Base-by-base conservation (phyloP, 2,329 filamentous ascomycete species). In the Cryphonectria nitschkei region DNA sequence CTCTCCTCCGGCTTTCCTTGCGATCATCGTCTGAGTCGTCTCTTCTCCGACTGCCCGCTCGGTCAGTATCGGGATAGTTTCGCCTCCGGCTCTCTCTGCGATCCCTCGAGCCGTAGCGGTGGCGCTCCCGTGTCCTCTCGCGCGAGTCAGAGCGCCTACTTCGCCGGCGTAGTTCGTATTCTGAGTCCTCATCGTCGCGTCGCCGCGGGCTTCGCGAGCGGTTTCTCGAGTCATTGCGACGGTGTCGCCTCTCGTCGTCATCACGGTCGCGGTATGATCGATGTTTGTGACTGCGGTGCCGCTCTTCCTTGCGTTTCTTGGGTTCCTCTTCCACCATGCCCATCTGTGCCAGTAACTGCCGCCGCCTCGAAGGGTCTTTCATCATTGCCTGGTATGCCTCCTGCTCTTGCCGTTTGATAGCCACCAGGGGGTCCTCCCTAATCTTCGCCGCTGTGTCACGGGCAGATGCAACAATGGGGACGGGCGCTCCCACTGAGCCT, bases 331-430 rank as follows among this genome's bases (percentile, higher is more conserved):
- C 85, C 0, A 81, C 83, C 61, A 88, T 84, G 0, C 89, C 89
- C 81, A 90, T 89, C 13, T 87, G 85, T 0, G 87, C 86, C 37
- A 96, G 84, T 43, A 97, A 79, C 77, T 93, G 89, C 71, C 87
- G 84, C 74, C 91, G 85, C 82, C 88, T 90, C 73, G 88, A 85
- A 0, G 92, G 91, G 76, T 94, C 92, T 75, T 90, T 93, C 89
- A 93, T 94, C 88, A 94, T 91, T 11, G 90, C 87, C 75, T 92
- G 90, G 78, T 94, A 93, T 1, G 92, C 90, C 39, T 91, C 90
- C 80, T 95, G 93, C 79, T 98, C 95, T 78, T 97, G 92, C 79
- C 90, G 92, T 85, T 97, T 97, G 80, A 99, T 98, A 34, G 95
- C 93, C 46, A 98, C 84, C 76, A 99, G 86, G 0, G 96, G 96